Conservation (phyloP, 1,284 basidiomycete species). For the Microbotryum lychnidis-dioicae region DNA sequence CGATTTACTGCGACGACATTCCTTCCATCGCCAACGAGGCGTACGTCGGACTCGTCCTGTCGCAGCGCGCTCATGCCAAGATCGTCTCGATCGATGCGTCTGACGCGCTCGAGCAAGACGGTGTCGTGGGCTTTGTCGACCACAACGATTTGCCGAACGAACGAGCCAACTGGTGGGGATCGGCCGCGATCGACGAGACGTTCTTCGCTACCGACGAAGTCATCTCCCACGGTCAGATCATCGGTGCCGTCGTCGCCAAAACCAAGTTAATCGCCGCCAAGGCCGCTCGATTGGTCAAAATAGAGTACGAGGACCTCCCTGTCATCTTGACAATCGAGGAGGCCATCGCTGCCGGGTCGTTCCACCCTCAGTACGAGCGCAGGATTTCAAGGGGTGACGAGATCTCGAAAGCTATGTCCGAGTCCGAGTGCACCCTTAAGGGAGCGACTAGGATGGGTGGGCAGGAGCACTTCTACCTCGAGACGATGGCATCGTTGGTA, state of each 20-base stretch:
- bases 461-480: constrained; percentile 35
- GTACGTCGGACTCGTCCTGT: constrained; percentile 38
- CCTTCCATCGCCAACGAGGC: constrained; percentile 37
- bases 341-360: constrained; percentile 28
- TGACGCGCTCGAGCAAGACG: constrained; percentile 37
- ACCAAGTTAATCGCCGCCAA: constrained; percentile 39
- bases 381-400: constrained; percentile 29
- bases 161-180: constrained; percentile 40
- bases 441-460: constrained; percentile 39
- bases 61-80: constrained; percentile 38
- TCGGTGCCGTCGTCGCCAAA: constrained; percentile 39
- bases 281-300: constrained; percentile 37
- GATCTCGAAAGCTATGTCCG: constrained; percentile 25
- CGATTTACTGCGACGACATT: constrained; percentile 41
- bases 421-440: constrained; percentile 34
- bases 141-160: constrained; percentile 36
- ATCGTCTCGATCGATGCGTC: constrained; percentile 36
- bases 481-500: constrained; percentile 39
- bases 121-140: constrained; percentile 38
- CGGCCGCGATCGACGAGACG: constrained; percentile 36
- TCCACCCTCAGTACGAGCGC: constrained; percentile 31
- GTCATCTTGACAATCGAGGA: constrained; percentile 40
- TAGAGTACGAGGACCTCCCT: constrained; percentile 41
- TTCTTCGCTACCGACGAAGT: constrained; percentile 41
- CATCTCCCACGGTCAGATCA: constrained; percentile 37